These are phyloP conservation scores for Didymellaceae sp. DNA, from an alignment of 2,329 filamentous ascomycete species.

Conservation along the genomic window DNA sequence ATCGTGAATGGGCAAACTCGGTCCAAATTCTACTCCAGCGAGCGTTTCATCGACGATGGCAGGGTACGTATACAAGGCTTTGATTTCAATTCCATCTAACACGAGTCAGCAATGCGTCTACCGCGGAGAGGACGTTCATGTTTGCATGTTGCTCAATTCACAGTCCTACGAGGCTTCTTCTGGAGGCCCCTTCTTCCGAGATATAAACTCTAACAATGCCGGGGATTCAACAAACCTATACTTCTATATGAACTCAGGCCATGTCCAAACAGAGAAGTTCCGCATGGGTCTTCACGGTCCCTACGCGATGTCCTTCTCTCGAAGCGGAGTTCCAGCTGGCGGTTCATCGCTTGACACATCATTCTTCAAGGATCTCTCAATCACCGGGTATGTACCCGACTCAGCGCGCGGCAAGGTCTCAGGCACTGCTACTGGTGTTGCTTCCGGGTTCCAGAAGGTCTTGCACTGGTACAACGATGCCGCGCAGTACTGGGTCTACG, in stretches of 20 bases:
- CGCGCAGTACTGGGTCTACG: slow-evolving; percentile 71
- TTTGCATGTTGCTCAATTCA: slow-evolving; percentile 65
- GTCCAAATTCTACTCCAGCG: slow-evolving; percentile 73
- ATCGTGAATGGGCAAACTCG: slow-evolving; percentile 67
- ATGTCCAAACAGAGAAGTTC: slow-evolving; percentile 63
- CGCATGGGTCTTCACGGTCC: slow-evolving; percentile 71
- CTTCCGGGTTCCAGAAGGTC: slow-evolving; percentile 60
- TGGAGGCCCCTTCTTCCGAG: slow-evolving; percentile 68
- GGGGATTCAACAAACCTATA: slow-evolving; percentile 65
- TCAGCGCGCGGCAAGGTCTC: slow-evolving; percentile 65
- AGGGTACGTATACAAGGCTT: slow-evolving; percentile 13
- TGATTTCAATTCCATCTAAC: not conserved
- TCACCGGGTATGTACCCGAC: slow-evolving; percentile 64
- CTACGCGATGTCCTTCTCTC: slow-evolving; percentile 67
- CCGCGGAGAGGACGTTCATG: slow-evolving; percentile 59
- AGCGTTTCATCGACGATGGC: slow-evolving; percentile 71
- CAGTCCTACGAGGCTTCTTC: slow-evolving; percentile 66
- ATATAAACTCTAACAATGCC: slow-evolving; percentile 71
- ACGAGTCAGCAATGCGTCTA: slow-evolving; percentile 65
- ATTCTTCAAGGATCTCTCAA: slow-evolving; percentile 65
- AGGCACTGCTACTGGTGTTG: slow-evolving; percentile 66
- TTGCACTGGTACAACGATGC: slow-evolving; percentile 69
- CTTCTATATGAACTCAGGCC: slow-evolving; percentile 73
- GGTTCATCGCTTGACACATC: slow-evolving; percentile 57
- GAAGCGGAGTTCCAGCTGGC: slow-evolving; percentile 60